Evolutionary conservation across 495 filamentous ascomycete genomes (phyloP).

Genomic region (Hypomontagnella monticulosa): DNA sequence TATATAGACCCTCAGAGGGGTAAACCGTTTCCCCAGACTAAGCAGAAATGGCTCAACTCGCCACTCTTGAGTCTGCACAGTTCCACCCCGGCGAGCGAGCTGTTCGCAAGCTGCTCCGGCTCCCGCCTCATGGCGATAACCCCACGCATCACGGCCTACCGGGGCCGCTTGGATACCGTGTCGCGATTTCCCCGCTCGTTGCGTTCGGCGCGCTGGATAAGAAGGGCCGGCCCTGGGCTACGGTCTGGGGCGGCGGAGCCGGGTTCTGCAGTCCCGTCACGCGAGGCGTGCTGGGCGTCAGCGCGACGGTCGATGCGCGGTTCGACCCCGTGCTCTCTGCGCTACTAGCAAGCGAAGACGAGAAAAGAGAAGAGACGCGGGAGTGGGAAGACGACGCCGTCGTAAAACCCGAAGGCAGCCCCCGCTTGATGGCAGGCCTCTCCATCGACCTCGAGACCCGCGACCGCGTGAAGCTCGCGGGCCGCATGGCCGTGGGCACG

Average conservation of each 20-base stretch:
- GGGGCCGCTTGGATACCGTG: conserved; percentile 60
- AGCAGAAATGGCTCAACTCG: conserved; percentile 15
- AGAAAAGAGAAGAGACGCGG: conserved; percentile 51
- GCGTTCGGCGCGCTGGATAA: conserved; percentile 75
- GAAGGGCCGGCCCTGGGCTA: conserved; percentile 74
- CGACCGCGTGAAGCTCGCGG: conserved; percentile 73
- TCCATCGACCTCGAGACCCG: conserved; percentile 73
- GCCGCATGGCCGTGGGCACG: conserved; percentile 68
- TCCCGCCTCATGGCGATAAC: conserved; percentile 58
- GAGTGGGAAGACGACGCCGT: conserved; percentile 41
- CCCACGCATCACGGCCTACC: conserved; percentile 68
- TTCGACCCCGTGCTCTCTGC: conserved; percentile 70
- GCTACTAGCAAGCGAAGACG: conserved; percentile 40
- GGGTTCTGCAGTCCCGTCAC: conserved; percentile 71
- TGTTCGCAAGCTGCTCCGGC: conserved; percentile 45
- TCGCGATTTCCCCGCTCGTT: conserved; percentile 68
- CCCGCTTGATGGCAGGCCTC: conserved; percentile 67
- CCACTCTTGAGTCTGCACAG: conserved; percentile 35
- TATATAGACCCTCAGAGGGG: too few species aligned
- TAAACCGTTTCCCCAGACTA: too few species aligned
- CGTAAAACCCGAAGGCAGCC: conserved; percentile 42
- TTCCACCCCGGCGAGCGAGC: conserved; percentile 52
- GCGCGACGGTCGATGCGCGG: conserved; percentile 63
- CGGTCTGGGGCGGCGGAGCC: conserved; percentile 74
- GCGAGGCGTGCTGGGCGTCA: conserved; percentile 66